Base-by-base conservation (phyloP, 495 filamentous ascomycete genomes). In the Lophiostoma macrostomum region DNA sequence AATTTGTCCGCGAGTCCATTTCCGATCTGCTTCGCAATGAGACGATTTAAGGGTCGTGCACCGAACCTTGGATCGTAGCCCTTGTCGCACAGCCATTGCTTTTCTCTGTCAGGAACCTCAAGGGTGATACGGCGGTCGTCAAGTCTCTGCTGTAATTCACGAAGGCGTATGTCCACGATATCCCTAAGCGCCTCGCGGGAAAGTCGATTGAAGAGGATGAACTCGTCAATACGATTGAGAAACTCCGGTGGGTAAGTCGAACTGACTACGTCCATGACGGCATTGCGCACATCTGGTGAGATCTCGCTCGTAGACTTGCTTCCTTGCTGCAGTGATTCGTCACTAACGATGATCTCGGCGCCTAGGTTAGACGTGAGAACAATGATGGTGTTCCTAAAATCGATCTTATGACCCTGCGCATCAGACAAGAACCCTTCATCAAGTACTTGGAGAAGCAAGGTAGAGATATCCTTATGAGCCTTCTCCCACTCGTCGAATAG, bases 401-500 rank as follows among this genome's bases (percentile, higher is more conserved):
- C 93, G 39, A 98, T 82, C 63, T 90, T 94, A 71, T 95, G 93
- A 29, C 93, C 93, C 68, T 97, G 91, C 3, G 90, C 79, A 68
- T 97, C 93, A 4, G 93, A 96, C 22, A 98, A 77, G 74, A 91
- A 96, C 11, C 91, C 93, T 68, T 97, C 93, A 70, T 98, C 93
- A 0, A 98, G 80, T 1, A 97, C 93, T 60, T 97, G 93, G 1
- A 98, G 80, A 4, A 98, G 80, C n/a, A 98, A 73, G 0, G 91
- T 84, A 2, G 89, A 93, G 54, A 97, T 96, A 65, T 98, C 93
- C 19, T 87, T 84, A 65, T 97, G 91, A 1, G 91, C 91, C 66
- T 98, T 96, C 67, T 97, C 91, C 64, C 96, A 98, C 62, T 97
- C 93, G 70, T 98, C 93, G 57, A 98, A 95, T 1, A 98, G 75